Base-by-base conservation (phyloP, 345 rosid genomes). In the Populus tremula region DNA sequence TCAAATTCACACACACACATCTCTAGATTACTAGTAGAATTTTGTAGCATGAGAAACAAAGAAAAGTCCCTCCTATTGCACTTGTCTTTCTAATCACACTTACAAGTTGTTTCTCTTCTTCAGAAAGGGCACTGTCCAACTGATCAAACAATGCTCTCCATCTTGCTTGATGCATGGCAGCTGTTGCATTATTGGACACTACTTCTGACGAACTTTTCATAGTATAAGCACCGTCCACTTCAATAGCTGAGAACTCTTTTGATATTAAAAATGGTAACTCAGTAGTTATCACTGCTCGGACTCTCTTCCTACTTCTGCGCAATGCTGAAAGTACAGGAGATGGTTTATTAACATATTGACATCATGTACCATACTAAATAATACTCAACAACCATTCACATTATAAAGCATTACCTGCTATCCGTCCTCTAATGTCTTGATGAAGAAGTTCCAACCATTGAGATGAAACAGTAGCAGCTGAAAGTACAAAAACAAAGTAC, bases 391-490 rank as follows among this genome's bases (percentile, higher is more conserved):
- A 61, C 35, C 38, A 43, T 61, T 65, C 33, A 66, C 67, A 31
- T 38, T 39, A 78, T 38, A 25, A 63, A 79, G 64, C 11, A 75
- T 14, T 83, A 94, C 99, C 99, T 77, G 93, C 84, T 73, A 96
- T 90, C 23, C 98, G 93, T 72, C 97, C 97, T 75, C 85, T 92
- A 70, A 94, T 87, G 88, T 96, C 97, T 84, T 96, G 99, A 74
- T 92, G 90, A 79, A 96, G 93, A 82, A 92, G 92, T 25, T 93
- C 95, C 87, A 96, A 77, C 99, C 99, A 96, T 76, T 93, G 97
- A 35, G 98, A 88, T 75, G 98, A 96, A 71, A 93, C 91, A 27
- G 84, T 88, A 49, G 99, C 99, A 86, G 97, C 98, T 94, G 92
- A 73, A 87, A 85, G 38, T 29, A 31, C 25, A 43, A 38, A 66